Base-by-base conservation (phyloP, 139 green algal species). In the Chlorella sp. region DNA sequence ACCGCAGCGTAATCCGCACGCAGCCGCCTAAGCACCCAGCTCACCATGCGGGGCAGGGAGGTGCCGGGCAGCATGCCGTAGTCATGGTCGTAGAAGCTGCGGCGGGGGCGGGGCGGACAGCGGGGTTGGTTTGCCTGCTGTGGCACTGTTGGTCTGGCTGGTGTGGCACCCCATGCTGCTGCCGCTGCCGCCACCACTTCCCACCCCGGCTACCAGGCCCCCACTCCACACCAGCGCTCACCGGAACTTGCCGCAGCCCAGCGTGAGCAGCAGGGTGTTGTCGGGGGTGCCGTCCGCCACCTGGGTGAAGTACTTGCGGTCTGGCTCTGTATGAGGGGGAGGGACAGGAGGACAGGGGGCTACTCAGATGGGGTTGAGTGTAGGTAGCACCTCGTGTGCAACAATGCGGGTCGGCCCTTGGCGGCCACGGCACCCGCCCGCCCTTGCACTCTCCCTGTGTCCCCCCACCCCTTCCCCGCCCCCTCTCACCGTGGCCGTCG, bases 211-310 rank as follows among this genome's bases (percentile, higher is more conserved):
- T n/a, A n/a, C n/a, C n/a, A n/a, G n/a, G n/a, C n/a, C n/a, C n/a
- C n/a, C n/a, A n/a, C 68, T 36, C 68, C 51, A 36, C 7, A 3
- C 30, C 22, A 16, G 6, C 32, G 3, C 65, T 41, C 32, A 88
- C 56, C 93, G 90, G 86, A 92, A 96, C 92, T 96, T 96, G 85
- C 88, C 92, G 82, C 93, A 96, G 60, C 91, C 93, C 68, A 96
- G 84, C 8, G 92, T 95, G 17, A 96, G 83, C 24, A 96, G 43
- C 58, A 93, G 79, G 13, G 86, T 92, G 88, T 93, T 87, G 34
- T 64, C 11, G 32, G 83, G 70, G 28, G 83, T 83, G 51, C 26
- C 36, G 74, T 87, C 83, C 2, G 83, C 83, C 67, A 79, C 67
- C 54, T 77, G 32, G 16, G 41, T 56, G 32, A 87, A 87, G 58